phyloP scores from a whole-genome alignment of 1,284 basidiomycete genomes.

The Anthracocystis walkeri region DNA sequence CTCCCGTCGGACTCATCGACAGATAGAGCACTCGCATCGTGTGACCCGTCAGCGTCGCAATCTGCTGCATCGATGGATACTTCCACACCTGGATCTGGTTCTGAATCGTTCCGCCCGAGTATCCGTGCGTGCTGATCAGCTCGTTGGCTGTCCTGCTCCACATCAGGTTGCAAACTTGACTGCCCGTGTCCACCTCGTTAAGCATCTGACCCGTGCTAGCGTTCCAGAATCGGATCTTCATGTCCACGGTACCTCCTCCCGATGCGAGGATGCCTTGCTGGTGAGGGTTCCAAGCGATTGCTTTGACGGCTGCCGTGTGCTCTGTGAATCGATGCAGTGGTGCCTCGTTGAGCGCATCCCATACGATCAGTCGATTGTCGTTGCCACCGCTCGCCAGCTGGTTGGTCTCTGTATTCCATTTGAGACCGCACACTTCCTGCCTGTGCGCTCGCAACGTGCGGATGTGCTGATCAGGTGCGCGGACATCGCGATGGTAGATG shows the following conservation, averaged over 20 bases:
- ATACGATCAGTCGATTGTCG: constrained; percentile 98
- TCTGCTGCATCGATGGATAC: constrained; percentile 79
- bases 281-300: constrained; percentile 97
- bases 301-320: constrained; percentile 96
- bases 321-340: constrained; percentile 95
- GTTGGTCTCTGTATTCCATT: constrained; percentile 84
- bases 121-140: constrained; percentile 96
- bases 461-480: constrained; percentile 79
- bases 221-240: constrained; percentile 98
- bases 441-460: constrained; percentile 83
- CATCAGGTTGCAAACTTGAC: constrained; percentile 88
- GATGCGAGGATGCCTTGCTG: constrained; percentile 89
- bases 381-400: constrained; percentile 94
- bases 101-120: constrained; percentile 90
- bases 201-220: constrained; percentile 86
- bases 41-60: constrained; percentile 93
- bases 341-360: constrained; percentile 76
- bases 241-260: constrained; percentile 96
- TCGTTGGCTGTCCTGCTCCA: constrained; percentile 95
- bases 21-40: constrained; percentile 88
- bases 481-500: constrained; percentile 92
- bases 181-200: constrained; percentile 66
- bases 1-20: constrained; percentile 95
- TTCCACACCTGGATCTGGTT: constrained; percentile 99
- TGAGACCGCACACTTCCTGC: constrained; percentile 95